Base-by-base conservation (phyloP, 352 stramenopile genomes). In the Phytophthora hibernalis region DNA sequence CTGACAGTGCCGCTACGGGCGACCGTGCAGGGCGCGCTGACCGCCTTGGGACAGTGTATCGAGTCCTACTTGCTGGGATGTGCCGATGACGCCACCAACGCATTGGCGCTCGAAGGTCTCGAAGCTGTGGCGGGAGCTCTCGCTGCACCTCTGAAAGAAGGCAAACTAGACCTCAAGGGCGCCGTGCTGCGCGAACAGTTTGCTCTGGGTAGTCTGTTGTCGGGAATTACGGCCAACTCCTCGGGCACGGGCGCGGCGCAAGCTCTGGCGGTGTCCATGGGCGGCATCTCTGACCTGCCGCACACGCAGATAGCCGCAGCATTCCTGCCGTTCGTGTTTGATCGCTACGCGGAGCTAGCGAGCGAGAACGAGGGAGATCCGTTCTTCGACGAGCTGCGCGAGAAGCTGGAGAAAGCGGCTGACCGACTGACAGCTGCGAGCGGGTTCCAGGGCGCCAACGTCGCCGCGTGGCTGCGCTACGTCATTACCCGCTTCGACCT, bases 281-380 rank as follows among this genome's bases (percentile, higher is more conserved):
- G 84, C 21, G 82, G 84, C 38, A 77, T 93, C 47, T 91, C 82
- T 20, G 84, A 91, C 53, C 59, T 90, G 3, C 84, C 84, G 11
- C 80, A 93, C 61, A 51, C 71, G 10, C 84, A 93, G 20, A 70
- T 91, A 1, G 73, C 75, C 2, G 76, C 84, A 5, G 76, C 75
- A 10, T 89, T 93, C 52, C 45, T 91, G 20, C 84, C 84, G 2
- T 86, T 89, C 45, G 82, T 93, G n/a, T 80, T 93, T 26, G 77
- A 90, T 35, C 68, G 70, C 15, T 93, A 91, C 61, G 53, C 67
- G 1, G 57, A 76, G 26, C 56, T 93, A 24, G 67, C 72, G 5
- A 64, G 58, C 7, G 84, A 93, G 37, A 93, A 93, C 50, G 71
- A 73, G 22, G 84, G 82, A 38, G 84, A 93, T 45, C 70, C 75